phyloP scores from a whole-genome alignment of 2,329 filamentous ascomycete species.

The Xylaria sp. region DNA sequence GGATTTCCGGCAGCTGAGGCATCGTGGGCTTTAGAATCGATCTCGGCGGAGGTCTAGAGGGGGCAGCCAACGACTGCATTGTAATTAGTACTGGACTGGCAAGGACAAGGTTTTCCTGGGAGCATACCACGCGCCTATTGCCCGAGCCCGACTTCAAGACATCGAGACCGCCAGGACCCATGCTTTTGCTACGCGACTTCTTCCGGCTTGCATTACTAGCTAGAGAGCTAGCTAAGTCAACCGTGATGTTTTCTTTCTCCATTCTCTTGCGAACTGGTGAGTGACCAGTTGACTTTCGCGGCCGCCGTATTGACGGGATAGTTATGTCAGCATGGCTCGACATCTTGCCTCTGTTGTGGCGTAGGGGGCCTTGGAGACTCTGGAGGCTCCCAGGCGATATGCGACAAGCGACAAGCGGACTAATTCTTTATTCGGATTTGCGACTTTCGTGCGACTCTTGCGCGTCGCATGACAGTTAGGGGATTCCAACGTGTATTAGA shows the following conservation, averaged over 20 bases:
- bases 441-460: constrained; percentile 2
- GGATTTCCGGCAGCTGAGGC: constrained; percentile 68
- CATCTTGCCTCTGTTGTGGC: constrained; percentile 41
- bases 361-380: not conserved
- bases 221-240: constrained; percentile 64
- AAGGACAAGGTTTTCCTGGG: not conserved
- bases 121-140: constrained; percentile 77
- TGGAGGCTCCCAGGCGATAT: too few species aligned
- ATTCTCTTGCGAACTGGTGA: constrained; percentile 59
- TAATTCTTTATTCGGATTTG: constrained; percentile 4
- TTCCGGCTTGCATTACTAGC: constrained; percentile 55
- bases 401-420: not conserved
- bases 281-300: constrained; percentile 74
- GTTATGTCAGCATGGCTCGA: constrained; percentile 52
- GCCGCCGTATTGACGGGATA: constrained; percentile 60
- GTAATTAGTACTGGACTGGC: constrained; percentile 7
- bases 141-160: constrained; percentile 75
- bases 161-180: constrained; percentile 89
- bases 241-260: constrained; percentile 80
- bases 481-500: not conserved
- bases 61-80: constrained; percentile 59
- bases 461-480: constrained; percentile 23
- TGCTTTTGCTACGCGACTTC: constrained; percentile 92
- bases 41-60: constrained; percentile 57
- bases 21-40: constrained; percentile 86